A percentile compares a stretch with the other conserved stretches of the same genome.
Evolutionary conservation across 352 stramenopile genomes (phyloP).

Genomic region (Phytophthora capsici): DNA sequence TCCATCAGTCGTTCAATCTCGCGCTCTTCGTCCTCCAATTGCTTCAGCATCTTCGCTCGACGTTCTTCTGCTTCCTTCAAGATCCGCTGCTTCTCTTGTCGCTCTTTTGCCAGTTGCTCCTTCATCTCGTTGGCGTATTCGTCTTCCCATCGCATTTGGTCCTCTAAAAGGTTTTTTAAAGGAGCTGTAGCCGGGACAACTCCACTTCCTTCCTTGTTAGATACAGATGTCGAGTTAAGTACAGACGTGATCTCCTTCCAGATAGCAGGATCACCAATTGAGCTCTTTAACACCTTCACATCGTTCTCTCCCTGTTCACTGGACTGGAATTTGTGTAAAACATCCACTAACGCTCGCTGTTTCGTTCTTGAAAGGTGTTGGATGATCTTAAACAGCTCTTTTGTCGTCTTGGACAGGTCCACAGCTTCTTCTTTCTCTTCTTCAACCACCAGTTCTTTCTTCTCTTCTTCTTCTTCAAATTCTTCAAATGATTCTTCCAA

Average conservation of each 20-base stretch:
- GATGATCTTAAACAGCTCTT: slow-evolving; percentile 67
- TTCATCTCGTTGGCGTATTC: slow-evolving; percentile 64
- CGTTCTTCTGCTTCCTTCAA: slow-evolving; percentile 60
- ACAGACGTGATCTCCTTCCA: slow-evolving; percentile 71
- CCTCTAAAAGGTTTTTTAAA: slow-evolving; percentile 55
- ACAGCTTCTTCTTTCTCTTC: slow-evolving; percentile 15
- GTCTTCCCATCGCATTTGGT: slow-evolving; percentile 71
- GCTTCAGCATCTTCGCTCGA: slow-evolving; percentile 59
- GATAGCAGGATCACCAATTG: slow-evolving; percentile 75
- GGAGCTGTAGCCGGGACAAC: slow-evolving; percentile 10
- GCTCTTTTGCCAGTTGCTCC: slow-evolving; percentile 46
- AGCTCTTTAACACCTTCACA: slow-evolving; percentile 56
- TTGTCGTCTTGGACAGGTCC: slow-evolving; percentile 57
- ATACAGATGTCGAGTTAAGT: slow-evolving; percentile 15
- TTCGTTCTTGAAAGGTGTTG: slow-evolving; percentile 76
- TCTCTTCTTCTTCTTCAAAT: slow-evolving; percentile 60
- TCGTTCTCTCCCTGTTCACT: slow-evolving; percentile 63
- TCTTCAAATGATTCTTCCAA: slow-evolving; percentile 87
- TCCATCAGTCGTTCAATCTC: slow-evolving; percentile 76
- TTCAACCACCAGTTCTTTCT: slow-evolving; percentile 39
- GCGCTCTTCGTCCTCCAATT: slow-evolving; percentile 78
- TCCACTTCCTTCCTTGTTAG: background rate
- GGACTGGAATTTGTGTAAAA: slow-evolving; percentile 68
- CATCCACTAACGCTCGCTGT: slow-evolving; percentile 60
- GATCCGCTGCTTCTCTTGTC: slow-evolving; percentile 55